A percentile compares a stretch with the other conserved stretches of the same genome.
These are phyloP conservation scores for Fusarium phyllophilum DNA, from an alignment of 2,329 filamentous ascomycete genomes.

Conservation along the genomic window DNA sequence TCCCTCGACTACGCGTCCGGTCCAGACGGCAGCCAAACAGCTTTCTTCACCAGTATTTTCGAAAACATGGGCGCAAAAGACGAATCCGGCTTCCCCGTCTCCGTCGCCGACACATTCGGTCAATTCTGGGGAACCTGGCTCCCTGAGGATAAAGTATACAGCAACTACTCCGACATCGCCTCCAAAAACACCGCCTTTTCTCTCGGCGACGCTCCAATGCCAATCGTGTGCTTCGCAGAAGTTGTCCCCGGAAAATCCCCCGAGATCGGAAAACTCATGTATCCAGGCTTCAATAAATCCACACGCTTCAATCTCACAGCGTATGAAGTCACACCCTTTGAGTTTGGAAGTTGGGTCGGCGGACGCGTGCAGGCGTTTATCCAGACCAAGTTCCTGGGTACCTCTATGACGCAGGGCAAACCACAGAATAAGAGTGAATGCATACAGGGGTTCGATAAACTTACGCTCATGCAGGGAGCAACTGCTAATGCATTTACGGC, in stretches of 20 bases:
- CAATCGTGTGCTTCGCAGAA: constrained; percentile 42
- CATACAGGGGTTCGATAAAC: constrained; percentile 46
- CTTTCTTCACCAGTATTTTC: constrained; percentile 32
- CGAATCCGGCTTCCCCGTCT: constrained; percentile 40
- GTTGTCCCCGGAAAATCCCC: constrained; percentile 45
- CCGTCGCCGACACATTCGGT: constrained; percentile 42
- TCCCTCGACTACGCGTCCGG: constrained; percentile 33
- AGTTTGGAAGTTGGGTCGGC: constrained; percentile 48
- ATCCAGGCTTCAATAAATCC: constrained; percentile 41
- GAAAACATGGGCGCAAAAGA: constrained; percentile 38
- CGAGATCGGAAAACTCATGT: constrained; percentile 43
- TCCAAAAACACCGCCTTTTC: constrained; percentile 20
- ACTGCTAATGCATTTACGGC: constrained; percentile 43
- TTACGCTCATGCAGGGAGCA: constrained; percentile 46
- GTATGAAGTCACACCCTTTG: constrained; percentile 48
- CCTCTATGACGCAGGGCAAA: constrained; percentile 41
- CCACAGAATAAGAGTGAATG: constrained; percentile 43
- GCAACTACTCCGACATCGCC: constrained; percentile 42
- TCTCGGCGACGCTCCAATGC: constrained; percentile 42
- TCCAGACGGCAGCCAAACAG: constrained; percentile 16
- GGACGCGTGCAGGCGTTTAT: constrained; percentile 45
- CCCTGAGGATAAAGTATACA: constrained; percentile 18
- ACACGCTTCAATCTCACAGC: constrained; percentile 45
- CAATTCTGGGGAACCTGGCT: constrained; percentile 44
- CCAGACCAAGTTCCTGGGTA: constrained; percentile 44